phyloP scores from a whole-genome alignment of 2,329 filamentous ascomycete genomes.

The Fusarium algeriense region DNA sequence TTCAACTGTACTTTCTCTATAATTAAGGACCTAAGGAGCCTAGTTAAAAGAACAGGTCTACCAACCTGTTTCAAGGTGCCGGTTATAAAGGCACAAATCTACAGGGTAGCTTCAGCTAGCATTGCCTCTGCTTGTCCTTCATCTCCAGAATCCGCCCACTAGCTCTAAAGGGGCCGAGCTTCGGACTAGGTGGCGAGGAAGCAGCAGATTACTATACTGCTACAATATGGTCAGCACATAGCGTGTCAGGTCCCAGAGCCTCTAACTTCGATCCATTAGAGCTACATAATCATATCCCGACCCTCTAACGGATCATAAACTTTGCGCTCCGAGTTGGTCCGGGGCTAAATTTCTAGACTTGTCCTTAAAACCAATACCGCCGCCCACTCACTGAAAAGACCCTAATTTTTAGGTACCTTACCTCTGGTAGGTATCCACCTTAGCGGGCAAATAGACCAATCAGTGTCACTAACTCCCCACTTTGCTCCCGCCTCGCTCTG shows the following conservation, averaged over 20 bases:
- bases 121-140: not conserved
- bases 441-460: slow-evolving; percentile 17
- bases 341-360: slow-evolving; percentile 7
- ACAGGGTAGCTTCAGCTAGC: slow-evolving; percentile 19
- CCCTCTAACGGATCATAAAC: not conserved
- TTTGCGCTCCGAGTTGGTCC: slow-evolving; percentile 17
- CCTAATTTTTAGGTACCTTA: slow-evolving; percentile 19
- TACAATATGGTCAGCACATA: not conserved
- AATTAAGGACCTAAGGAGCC: too few species aligned
- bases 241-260: not conserved
- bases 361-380: not conserved
- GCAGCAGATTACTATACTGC: not conserved
- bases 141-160: slow-evolving; percentile 7
- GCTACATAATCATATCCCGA: not conserved
- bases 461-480: slow-evolving; percentile 11
- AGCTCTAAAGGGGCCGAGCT: not conserved
- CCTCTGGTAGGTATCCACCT: slow-evolving; percentile 2
- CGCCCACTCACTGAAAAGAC: not conserved
- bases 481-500: slow-evolving; percentile 36
- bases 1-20: too few species aligned
- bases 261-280: not conserved
- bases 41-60: not conserved
- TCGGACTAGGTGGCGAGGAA: not conserved
- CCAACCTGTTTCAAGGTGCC: too few species aligned
- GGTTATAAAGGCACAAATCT: not conserved